These are phyloP conservation scores for Alternaria arborescens DNA, from an alignment of 2,329 filamentous ascomycete species.

Conservation along the genomic window DNA sequence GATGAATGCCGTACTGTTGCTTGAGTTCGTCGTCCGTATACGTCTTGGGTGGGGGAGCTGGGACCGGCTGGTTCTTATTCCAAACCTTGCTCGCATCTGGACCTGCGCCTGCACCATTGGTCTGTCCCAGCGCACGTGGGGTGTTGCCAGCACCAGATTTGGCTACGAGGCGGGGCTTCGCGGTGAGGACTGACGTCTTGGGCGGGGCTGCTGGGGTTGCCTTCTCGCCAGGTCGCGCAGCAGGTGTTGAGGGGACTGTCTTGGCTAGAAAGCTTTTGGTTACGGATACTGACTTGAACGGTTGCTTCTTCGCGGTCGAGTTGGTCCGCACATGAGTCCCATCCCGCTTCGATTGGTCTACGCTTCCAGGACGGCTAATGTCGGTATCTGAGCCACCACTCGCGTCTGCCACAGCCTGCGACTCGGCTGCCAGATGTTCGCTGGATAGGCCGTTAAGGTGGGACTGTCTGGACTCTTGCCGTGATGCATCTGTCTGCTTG, in stretches of 20 bases:
- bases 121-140: conserved; percentile 62
- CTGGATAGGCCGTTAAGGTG: conserved; percentile 49
- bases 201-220: conserved; percentile 53
- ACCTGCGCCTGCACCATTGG: conserved; percentile 66
- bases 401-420: conserved; percentile 67
- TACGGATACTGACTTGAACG: conserved; percentile 86
- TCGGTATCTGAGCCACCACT: conserved; percentile 82
- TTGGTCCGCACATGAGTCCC: conserved; percentile 67
- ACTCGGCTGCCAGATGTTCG: conserved; percentile 45
- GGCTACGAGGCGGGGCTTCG: conserved; percentile 76
- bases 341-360: conserved; percentile 63
- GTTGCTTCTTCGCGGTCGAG: conserved; percentile 72
- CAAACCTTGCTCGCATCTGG: conserved; percentile 80
- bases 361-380: conserved; percentile 66
- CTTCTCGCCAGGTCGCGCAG: conserved; percentile 65
- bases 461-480: conserved; percentile 31
- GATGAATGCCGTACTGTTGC: conserved; percentile 85
- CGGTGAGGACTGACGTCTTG: conserved; percentile 61
- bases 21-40: conserved; percentile 86
- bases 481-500: conserved; percentile 20
- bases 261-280: conserved; percentile 88
- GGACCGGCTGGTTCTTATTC: conserved; percentile 86
- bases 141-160: conserved; percentile 72
- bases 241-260: conserved; percentile 62
- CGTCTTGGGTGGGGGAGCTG: conserved; percentile 77